Evolutionary conservation across 2,329 filamentous ascomycete genomes (phyloP).

Genomic region (Bipolaris gigantea): DNA sequence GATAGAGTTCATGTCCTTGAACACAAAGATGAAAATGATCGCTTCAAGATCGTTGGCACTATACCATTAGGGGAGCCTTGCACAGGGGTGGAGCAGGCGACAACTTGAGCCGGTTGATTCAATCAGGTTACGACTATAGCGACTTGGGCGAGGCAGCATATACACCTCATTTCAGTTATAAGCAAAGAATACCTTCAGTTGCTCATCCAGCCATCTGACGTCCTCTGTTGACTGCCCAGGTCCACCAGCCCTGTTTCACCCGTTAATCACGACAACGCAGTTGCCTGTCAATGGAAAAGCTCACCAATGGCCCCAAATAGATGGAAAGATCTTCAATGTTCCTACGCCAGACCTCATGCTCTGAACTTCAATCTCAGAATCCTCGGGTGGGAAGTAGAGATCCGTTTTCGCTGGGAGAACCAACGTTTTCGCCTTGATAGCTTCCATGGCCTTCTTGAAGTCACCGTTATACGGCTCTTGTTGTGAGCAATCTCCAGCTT

Average conservation of each 20-base stretch:
- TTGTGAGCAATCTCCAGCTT: conserved; percentile 68
- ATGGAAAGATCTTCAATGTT: conserved; percentile 57
- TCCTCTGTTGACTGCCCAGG: conserved; percentile 73
- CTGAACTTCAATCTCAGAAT: conserved; percentile 72
- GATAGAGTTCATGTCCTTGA: conserved; percentile 34
- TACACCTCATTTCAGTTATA: conserved; percentile 13
- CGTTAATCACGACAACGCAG: conserved; percentile 11
- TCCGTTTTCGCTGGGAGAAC: conserved; percentile 74
- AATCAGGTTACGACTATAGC: too few relatives aligned
- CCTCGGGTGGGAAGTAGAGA: conserved; percentile 80
- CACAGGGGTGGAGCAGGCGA: not conserved
- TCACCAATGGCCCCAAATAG: conserved; percentile 65
- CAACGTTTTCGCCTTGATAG: conserved; percentile 71
- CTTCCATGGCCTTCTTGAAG: conserved; percentile 63
- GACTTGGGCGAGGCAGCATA: not conserved
- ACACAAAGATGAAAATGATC: conserved; percentile 27
- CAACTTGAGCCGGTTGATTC: not conserved
- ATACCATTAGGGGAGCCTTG: conserved; percentile 12
- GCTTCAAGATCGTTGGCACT: conserved; percentile 30
- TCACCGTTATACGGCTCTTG: conserved; percentile 70
- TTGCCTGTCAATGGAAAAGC: conserved; percentile 20
- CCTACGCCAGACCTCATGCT: conserved; percentile 64
- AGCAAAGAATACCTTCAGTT: conserved; percentile 58
- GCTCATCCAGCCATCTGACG: conserved; percentile 70
- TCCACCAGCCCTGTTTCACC: conserved; percentile 62